Conservation (phyloP, 352 stramenopile species). For the Poterioochromonas sp. region DNA sequence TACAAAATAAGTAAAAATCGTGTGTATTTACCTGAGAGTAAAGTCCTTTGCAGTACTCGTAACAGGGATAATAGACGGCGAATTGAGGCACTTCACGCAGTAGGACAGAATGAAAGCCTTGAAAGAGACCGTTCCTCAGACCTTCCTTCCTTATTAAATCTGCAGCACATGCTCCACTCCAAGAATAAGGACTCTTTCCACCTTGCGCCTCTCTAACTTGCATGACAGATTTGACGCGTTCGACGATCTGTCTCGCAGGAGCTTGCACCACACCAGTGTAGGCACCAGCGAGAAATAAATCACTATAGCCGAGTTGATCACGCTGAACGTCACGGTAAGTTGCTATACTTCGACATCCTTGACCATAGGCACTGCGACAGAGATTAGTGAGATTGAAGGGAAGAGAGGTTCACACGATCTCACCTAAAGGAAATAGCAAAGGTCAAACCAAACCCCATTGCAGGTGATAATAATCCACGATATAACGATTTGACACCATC, state of each 20-base stretch:
- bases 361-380: constrained; percentile 13
- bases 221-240: constrained; percentile 36
- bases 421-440: constrained; percentile 34
- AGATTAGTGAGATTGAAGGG: background rate
- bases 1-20: constrained; percentile 16
- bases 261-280: constrained; percentile 26
- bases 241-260: constrained; percentile 34
- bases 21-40: background rate
- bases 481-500: constrained; percentile 30
- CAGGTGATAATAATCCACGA: constrained; percentile 31
- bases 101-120: constrained; percentile 36
- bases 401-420: background rate
- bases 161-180: constrained; percentile 39
- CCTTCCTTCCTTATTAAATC: constrained; percentile 43
- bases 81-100: constrained; percentile 45
- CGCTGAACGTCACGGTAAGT: background rate
- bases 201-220: constrained; percentile 17
- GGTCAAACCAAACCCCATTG: constrained; percentile 31
- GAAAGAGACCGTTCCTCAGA: constrained; percentile 42
- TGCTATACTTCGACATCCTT: constrained; percentile 15
- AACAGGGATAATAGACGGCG: constrained; percentile 42
- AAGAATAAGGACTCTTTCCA: constrained; percentile 40
- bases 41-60: constrained; percentile 16
- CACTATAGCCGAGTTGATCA: background rate
- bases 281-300: constrained; percentile 1